phyloP scores from a whole-genome alignment of 2,329 filamentous ascomycete species.

The Phyllosticta citribraziliensis region DNA sequence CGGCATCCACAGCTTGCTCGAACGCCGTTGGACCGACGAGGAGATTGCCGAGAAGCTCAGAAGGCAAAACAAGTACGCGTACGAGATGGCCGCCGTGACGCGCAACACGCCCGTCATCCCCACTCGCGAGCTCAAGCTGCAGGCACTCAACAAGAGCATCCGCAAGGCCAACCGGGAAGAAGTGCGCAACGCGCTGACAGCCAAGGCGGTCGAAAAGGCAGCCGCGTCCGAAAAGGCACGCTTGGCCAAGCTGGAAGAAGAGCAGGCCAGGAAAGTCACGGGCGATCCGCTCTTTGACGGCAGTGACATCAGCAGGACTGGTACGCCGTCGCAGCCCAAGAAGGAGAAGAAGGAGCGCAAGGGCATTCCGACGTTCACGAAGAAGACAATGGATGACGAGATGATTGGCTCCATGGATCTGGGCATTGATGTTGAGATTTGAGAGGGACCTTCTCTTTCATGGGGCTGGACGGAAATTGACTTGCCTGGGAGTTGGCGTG shows the following conservation, averaged over 20 bases:
- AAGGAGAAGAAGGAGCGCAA: constrained; percentile 41
- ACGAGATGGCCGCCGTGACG: constrained; percentile 56
- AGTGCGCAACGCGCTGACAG: constrained; percentile 81
- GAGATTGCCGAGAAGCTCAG: constrained; percentile 74
- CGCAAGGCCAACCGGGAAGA: constrained; percentile 76
- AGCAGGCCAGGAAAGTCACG: constrained; percentile 42
- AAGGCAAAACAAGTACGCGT: constrained; percentile 46
- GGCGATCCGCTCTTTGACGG: constrained; percentile 39
- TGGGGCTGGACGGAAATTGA: background rate
- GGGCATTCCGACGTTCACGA: constrained; percentile 58
- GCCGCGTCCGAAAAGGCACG: constrained; percentile 30
- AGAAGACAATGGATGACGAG: constrained; percentile 80
- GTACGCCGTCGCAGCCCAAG: constrained; percentile 39
- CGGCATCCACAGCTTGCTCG: constrained; percentile 70
- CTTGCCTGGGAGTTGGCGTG: no score
- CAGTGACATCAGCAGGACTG: constrained; percentile 36
- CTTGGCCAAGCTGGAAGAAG: constrained; percentile 41
- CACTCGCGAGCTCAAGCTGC: constrained; percentile 65
- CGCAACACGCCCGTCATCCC: constrained; percentile 41
- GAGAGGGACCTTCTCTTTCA: constrained; percentile 11
- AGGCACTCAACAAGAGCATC: constrained; percentile 75
- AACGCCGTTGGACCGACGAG: constrained; percentile 70
- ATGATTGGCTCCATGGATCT: constrained; percentile 83
- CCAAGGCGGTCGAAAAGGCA: constrained; percentile 29
- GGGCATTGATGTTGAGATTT: constrained; percentile 86